Evolutionary conservation across 768 basidiomycete species (phyloP), one percentile per base, ranked within the genome.

Genomic region (Fomitopsis pulvina): DNA sequence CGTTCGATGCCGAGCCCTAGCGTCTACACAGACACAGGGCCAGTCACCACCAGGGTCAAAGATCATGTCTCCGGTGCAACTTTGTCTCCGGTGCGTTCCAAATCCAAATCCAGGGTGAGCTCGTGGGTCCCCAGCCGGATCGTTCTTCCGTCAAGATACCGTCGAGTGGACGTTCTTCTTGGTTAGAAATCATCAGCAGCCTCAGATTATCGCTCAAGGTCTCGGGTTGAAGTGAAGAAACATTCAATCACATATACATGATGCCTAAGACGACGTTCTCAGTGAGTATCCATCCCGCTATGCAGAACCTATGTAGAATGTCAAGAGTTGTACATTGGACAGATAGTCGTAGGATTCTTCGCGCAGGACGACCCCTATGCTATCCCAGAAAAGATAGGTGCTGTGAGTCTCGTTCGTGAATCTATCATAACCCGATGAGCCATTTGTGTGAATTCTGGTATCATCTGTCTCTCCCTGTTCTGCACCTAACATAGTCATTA

Each of bases 281-380:
- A 5, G 43, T 45, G 18, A 5, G 43, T 45, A 27, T 39, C n/a
- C 37, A 8, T 6, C n/a, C 20, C 47, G 38, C 39, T 49, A n/a
- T n/a, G n/a, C n/a, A 27, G 24, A 40, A 21, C 21, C n/a, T 8
- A 8, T 6, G 7, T 21, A 24, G 27, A 29, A 48, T 39, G 29
- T 43, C 9, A 8, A 40, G 20, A 27, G 22, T 24, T 27, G 27
- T 4, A 30, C 29, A 2, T 25, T 38, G 29, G 2, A 46, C 42
- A 55, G 56, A 55, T 51, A 9, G 59, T 73, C 20, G 59, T 69
- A 2, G 75, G 73, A 1, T 74, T 70, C 60, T 78, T 78, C 51
- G 55, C 56, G 8, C 75, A 77, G 45, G 72, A 74, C 51, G 62
- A 68, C 29, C 63, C 61, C 4, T 52, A 54, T 12, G 63, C 62